Percentiles rank a stretch among this genome's conserved stretches.
Conservation (phyloP, 2,329 filamentous ascomycete species). For the Berkeleyomyces basicola region DNA sequence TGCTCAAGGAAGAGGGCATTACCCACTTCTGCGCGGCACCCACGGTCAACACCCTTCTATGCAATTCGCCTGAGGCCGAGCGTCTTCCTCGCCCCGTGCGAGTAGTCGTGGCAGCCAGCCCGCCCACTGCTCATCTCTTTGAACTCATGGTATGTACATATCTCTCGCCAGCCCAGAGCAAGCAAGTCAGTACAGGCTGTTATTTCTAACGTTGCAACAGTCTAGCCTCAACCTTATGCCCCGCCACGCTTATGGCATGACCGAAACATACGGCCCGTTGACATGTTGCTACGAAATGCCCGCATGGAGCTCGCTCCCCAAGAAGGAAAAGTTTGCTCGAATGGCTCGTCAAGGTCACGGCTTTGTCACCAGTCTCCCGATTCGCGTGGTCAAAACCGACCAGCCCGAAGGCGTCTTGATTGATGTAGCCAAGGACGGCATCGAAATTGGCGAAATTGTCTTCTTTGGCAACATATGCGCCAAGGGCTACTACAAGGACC, state of each 20-base stretch:
- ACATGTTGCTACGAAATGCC: constrained; percentile 86
- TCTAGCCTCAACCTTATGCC: constrained; percentile 62
- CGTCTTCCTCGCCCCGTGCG: constrained; percentile 52
- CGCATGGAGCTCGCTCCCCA: constrained; percentile 58
- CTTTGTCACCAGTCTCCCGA: constrained; percentile 67
- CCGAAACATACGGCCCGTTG: constrained; percentile 85
- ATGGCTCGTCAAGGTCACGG: constrained; percentile 95
- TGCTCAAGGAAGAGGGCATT: constrained; percentile 71
- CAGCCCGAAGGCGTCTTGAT: constrained; percentile 40
- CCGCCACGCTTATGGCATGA: constrained; percentile 82
- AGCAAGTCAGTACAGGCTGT: neutral
- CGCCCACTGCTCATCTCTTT: constrained; percentile 78
- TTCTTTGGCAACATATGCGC: constrained; percentile 86
- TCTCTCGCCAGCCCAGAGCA: neutral
- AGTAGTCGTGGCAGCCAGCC: constrained; percentile 85
- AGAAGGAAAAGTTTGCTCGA: constrained; percentile 62
- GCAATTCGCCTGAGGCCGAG: constrained; percentile 59
- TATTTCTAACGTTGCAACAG: constrained; percentile 15
- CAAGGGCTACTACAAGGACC: constrained; percentile 82
- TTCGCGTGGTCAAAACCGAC: constrained; percentile 66
- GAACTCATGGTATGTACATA: constrained; percentile 58
- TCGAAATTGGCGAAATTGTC: constrained; percentile 45
- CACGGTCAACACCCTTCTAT: constrained; percentile 88
- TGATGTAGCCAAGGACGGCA: constrained; percentile 32
- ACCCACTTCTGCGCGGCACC: constrained; percentile 95